Evolutionary conservation across 108 stramenopile species (phyloP), one percentile per base, ranked within the genome.

Genomic region (Aureococcus anophagefferens): DNA sequence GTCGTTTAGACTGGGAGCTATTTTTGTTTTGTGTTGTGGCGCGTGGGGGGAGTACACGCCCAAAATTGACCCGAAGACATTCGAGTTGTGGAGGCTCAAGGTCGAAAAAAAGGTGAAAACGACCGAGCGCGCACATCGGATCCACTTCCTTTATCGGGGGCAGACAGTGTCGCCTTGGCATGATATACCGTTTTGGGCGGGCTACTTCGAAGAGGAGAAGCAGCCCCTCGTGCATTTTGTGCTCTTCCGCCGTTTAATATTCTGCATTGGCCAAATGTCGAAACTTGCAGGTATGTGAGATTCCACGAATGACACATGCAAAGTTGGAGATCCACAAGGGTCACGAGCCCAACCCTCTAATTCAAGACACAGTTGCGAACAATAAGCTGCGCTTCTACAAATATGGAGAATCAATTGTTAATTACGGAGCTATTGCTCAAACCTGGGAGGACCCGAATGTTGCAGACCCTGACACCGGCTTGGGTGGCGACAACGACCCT

Each of bases 361-460:
- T 82, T 67, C 83, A 84, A 74, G 83, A 84, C 70, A 37, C 33
- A 16, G 79, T 79, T 70, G 78, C 73, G 74, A 79, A 77, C 30
- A 78, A 80, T 16, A 15, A 62, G 63, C 79, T 79, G 25, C 75
- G 83, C 35, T 76, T 72, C 68, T 81, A 77, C 70, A 46, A 63
- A 14, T 72, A 45, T 15, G 13, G 40, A 78, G 40, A 62, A 35
- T 13, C 82, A 77, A 9, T 79, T 77, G 81, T 87, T 74, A 87
- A 87, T 80, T 87, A 87, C 71, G 86, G 86, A 25, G 74, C 74
- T 75, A 73, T 87, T 67, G 82, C 84, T 29, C 84, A 80, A 35
- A 87, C 86, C 35, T 87, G 86, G 86, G 84, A 87, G 69, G 86
- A 85, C 75, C 79, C 80, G 5, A 62, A 73, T 35, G 78, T 85